phyloP scores from a whole-genome alignment of 768 basidiomycete genomes.

The Kwoniella botswanensis region DNA sequence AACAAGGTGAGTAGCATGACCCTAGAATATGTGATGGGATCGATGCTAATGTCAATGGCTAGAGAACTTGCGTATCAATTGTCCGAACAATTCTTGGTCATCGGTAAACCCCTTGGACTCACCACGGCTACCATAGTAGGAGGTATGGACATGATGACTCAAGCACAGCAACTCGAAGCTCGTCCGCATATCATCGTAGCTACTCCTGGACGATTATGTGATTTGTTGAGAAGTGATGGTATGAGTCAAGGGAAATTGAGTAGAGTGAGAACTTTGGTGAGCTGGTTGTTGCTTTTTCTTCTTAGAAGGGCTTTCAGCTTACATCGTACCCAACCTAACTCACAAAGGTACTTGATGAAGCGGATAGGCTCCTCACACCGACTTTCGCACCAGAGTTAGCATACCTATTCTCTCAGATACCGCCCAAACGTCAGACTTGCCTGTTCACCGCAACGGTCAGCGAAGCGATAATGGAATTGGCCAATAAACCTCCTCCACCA shows the following conservation, averaged over 20 bases:
- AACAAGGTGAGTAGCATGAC: conserved; percentile 68
- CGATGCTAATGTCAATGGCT: not conserved
- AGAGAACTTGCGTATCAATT: conserved; percentile 98
- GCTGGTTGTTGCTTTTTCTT: conserved; percentile 40
- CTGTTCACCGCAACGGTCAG: conserved; percentile 96
- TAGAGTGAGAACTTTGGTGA: conserved; percentile 80
- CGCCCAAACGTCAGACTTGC: conserved; percentile 88
- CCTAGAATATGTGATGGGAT: no score
- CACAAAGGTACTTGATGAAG: conserved; percentile 97
- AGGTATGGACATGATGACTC: conserved; percentile 97
- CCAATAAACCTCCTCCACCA: conserved; percentile 70
- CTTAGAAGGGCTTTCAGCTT: no score
- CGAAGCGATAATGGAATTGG: conserved; percentile 78
- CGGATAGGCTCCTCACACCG: conserved; percentile 85
- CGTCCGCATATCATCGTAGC: conserved; percentile 93
- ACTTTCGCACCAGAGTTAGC: conserved; percentile 86
- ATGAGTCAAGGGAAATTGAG: conserved; percentile 76
- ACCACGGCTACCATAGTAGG: conserved; percentile 90
- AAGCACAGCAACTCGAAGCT: conserved; percentile 81
- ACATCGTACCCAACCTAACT: no score
- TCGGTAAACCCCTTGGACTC: conserved; percentile 79
- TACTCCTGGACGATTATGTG: conserved; percentile 92
- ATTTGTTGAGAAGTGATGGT: conserved; percentile 73
- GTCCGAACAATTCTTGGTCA: conserved; percentile 89
- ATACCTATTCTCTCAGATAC: conserved; percentile 75